Evolutionary conservation across 306 rosid species (phyloP).

Genomic region (Urtica urens): DNA sequence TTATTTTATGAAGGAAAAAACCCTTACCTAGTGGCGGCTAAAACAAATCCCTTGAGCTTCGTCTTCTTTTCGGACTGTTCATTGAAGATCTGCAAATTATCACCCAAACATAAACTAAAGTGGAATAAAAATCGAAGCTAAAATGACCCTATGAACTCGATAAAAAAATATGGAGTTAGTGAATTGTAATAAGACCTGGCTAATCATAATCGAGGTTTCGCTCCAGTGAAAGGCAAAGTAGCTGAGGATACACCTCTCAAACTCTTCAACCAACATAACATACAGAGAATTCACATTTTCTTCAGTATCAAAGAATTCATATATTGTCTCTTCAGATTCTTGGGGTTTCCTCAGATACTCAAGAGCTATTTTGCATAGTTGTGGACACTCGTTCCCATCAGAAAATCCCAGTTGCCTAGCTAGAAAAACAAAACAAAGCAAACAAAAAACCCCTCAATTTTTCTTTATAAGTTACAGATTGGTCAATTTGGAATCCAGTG

Average conservation of each 20-base stretch:
- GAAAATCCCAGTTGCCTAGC: conserved; percentile 72
- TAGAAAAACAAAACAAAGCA: conserved; percentile 7
- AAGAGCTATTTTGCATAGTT: conserved; percentile 41
- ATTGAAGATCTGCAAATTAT: conserved; percentile 34
- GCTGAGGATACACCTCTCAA: conserved; percentile 58
- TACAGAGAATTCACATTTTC: conserved; percentile 31
- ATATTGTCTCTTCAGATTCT: conserved; percentile 44
- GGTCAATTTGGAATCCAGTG: no score
- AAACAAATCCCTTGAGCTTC: conserved; percentile 38
- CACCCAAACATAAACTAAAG: background rate
- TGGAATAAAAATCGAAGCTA: background rate
- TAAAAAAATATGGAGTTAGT: background rate
- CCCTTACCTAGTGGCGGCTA: conserved; percentile 63
- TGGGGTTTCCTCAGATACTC: conserved; percentile 42
- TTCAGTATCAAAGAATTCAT: conserved; percentile 30
- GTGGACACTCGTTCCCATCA: conserved; percentile 41
- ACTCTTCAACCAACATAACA: conserved; percentile 39
- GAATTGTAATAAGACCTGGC: conserved; percentile 31
- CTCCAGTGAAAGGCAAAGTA: conserved; percentile 84
- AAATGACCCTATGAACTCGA: no score
- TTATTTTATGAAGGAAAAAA: background rate
- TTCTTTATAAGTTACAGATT: no score
- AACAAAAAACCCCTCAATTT: background rate
- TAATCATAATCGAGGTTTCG: conserved; percentile 39
- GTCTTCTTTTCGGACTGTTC: conserved; percentile 35